phyloP scores from a whole-genome alignment of 805 yeast genomes.

The Yarrowia alimentaria region DNA sequence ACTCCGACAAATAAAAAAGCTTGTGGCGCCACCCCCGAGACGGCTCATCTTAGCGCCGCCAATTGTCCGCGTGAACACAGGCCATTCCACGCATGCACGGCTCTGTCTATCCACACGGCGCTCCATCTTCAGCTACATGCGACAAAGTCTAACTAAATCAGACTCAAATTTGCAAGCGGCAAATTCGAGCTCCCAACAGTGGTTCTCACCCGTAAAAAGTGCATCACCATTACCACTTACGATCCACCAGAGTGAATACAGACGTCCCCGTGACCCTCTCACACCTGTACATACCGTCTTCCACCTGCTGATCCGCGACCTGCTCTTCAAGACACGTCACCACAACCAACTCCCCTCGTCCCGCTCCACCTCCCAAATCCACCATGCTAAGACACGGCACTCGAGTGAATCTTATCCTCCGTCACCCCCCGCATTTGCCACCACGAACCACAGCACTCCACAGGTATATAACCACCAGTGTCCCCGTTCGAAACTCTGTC shows the following conservation, averaged over 20 bases:
- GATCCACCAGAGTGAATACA: too few relatives aligned
- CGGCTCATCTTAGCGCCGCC: too few relatives aligned
- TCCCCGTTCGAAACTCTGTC: constrained; percentile 5
- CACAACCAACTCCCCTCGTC: background rate
- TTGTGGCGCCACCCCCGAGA: too few relatives aligned
- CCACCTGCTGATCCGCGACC: too few relatives aligned
- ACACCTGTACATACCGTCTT: background rate
- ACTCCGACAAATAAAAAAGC: too few relatives aligned
- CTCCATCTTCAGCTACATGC: background rate
- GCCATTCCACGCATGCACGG: too few relatives aligned
- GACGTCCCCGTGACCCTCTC: background rate
- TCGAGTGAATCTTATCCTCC: constrained; percentile 26
- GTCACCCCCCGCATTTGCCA: constrained; percentile 26
- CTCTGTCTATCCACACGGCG: constrained; percentile 11
- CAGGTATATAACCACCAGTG: constrained; percentile 14
- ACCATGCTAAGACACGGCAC: constrained; percentile 28
- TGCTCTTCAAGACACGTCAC: background rate
- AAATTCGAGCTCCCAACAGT: constrained; percentile 5
- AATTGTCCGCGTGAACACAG: too few relatives aligned
- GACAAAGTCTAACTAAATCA: constrained; percentile 21
- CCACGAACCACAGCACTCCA: constrained; percentile 19
- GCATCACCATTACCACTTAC: too few relatives aligned
- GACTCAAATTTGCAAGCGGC: constrained; percentile 3
- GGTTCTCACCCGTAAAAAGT: too few relatives aligned
- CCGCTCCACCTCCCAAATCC: constrained; percentile 11